Percentiles rank a stretch among this genome's conserved stretches.
phyloP scores from a whole-genome alignment of 1,284 basidiomycete species.

The Phylloboletellus chloephorus region DNA sequence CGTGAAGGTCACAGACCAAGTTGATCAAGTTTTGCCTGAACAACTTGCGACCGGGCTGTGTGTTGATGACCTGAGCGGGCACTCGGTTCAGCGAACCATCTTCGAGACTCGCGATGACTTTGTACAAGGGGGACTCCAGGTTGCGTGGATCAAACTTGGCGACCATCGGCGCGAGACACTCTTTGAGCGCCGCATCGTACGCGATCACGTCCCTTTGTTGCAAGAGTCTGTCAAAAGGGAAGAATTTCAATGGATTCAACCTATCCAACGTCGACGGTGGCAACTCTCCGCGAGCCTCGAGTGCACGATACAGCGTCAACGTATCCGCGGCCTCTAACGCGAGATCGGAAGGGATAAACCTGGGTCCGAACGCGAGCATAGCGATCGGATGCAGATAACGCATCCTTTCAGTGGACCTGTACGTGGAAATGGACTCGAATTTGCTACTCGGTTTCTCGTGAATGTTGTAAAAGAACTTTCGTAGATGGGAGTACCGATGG shows the following conservation, averaged over 20 bases:
- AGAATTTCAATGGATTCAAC: slow-evolving; percentile 45
- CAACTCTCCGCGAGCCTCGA: slow-evolving; percentile 25
- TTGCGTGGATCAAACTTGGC: slow-evolving; percentile 36
- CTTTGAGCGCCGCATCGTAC: slow-evolving; percentile 54
- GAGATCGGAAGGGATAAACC: slow-evolving; percentile 53
- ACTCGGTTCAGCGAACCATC: slow-evolving; percentile 33
- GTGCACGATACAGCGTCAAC: slow-evolving; percentile 44
- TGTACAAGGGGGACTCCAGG: slow-evolving; percentile 32
- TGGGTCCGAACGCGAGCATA: slow-evolving; percentile 45
- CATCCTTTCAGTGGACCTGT: slow-evolving; percentile 37
- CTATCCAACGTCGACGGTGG: slow-evolving; percentile 27
- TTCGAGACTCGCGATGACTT: slow-evolving; percentile 39
- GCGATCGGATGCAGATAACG: slow-evolving; percentile 59
- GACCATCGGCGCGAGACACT: slow-evolving; percentile 38
- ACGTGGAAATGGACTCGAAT: slow-evolving; percentile 39
- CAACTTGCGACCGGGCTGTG: slow-evolving; percentile 24
- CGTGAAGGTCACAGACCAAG: slow-evolving; percentile 52
- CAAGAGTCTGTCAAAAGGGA: slow-evolving; percentile 38
- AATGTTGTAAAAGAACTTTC: slow-evolving; percentile 56
- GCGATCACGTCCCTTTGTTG: slow-evolving; percentile 53
- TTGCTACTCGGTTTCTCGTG: slow-evolving; percentile 11
- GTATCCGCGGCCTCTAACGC: slow-evolving; percentile 56
- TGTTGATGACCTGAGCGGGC: slow-evolving; percentile 26
- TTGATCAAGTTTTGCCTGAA: slow-evolving; percentile 44
- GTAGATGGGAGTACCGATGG: slow-evolving; percentile 66